Percentiles rank a stretch among this genome's conserved stretches.
These are phyloP conservation scores for Puccinia triticina DNA, from an alignment of 1,284 basidiomycete species.

Conservation along the genomic window DNA sequence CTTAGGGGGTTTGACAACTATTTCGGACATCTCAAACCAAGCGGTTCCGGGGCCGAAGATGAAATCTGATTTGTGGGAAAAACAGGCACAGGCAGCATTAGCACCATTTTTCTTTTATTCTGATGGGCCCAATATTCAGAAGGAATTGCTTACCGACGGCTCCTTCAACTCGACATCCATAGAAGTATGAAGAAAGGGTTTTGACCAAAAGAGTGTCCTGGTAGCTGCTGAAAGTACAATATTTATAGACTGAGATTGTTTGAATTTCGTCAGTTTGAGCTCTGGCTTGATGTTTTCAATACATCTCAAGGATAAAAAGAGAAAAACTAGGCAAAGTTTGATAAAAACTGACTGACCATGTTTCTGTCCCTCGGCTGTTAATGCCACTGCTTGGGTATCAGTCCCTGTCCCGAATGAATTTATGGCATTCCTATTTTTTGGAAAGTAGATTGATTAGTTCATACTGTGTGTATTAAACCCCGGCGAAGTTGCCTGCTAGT, in stretches of 20 bases:
- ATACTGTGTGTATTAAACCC: not conserved
- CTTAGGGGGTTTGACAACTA: constrained; percentile 4
- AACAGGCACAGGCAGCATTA: not conserved
- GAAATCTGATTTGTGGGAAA: constrained; percentile 16
- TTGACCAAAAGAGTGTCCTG: constrained; percentile 37
- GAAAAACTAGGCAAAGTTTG: no score
- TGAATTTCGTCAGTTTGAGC: not conserved
- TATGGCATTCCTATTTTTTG: constrained; percentile 31
- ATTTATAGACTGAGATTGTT: not conserved
- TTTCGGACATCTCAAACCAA: constrained; percentile 23
- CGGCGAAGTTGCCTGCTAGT: not conserved
- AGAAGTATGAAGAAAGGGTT: not conserved
- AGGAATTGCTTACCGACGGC: constrained; percentile 12
- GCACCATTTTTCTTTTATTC: not conserved
- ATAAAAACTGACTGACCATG: constrained; percentile 28
- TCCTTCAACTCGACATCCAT: constrained; percentile 37
- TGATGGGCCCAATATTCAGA: no score
- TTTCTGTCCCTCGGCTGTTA: constrained; percentile 28
- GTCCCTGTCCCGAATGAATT: constrained; percentile 36
- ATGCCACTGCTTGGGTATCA: constrained; percentile 45
- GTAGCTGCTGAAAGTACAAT: constrained; percentile 35
- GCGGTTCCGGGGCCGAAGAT: constrained; percentile 32
- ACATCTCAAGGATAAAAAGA: not conserved
- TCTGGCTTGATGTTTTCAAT: not conserved
- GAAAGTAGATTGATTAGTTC: no score